Base-by-base conservation (phyloP, 345 rosid genomes). In the Laguncularia racemosa region DNA sequence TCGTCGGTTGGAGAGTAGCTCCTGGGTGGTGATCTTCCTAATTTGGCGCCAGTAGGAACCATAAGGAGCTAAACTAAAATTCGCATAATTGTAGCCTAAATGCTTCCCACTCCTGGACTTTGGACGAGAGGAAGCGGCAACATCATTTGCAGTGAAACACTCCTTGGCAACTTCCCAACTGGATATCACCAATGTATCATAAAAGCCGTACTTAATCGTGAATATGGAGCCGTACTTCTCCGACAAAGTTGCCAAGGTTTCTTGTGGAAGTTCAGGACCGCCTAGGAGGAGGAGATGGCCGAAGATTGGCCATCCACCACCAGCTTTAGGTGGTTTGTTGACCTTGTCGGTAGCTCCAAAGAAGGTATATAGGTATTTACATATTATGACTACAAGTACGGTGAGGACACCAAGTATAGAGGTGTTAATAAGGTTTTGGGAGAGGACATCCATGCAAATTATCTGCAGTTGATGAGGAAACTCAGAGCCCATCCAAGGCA, bases 1-100 rank as follows among this genome's bases (percentile, higher is more conserved):
- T 6, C 78, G 70, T 20, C 55, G 53, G n/a, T 21, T 62, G 2
- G 84, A 79, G 52, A 79, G 76, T 16, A 79, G 73, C 61, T 71
- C 67, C 2, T 44, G 8, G 2, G 67, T 66, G 19, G 58, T 54
- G 4, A 68, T 20, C 60, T 73, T 73, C 7, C 76, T 72, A 1
- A 64, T 13, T 9, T 71, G 57, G 2, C 74, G 76, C 84, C 81
- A 76, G 21, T 63, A 71, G 0, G 58, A 9, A 2, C 75, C 79
- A 28, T 73, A 66, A 0, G 76, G 67, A 16, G 68, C 53, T 16
- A 79, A 68, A 0, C 61, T 77, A 0, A 79, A 16, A 71, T 70
- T 63, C 48, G 73, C 50, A 0, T 54, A 23, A 20, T 69, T 55
- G 40, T 68, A 68, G 47, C 62, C 58, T 58, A 80, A 19, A 14